Evolutionary conservation across 176 grass and related monocot species (phyloP).

Genomic region (Triticum aestivum): DNA sequence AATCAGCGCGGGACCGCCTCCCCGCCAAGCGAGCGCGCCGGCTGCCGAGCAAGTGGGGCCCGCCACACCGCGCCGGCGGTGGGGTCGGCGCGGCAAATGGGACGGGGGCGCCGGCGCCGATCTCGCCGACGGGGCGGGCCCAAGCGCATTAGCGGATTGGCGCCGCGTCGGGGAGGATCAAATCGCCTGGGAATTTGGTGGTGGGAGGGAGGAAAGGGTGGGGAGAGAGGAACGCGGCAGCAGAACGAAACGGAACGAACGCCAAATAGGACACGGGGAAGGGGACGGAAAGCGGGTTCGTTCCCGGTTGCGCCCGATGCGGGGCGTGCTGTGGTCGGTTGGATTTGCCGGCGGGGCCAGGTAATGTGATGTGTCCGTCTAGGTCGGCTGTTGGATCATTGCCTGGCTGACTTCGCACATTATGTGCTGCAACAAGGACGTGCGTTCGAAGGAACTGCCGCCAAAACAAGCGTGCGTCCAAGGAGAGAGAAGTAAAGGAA

Average conservation of each 20-base stretch:
- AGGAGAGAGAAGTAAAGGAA: too few species aligned
- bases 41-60: not conserved
- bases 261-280: not conserved
- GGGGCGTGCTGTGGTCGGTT: too few species aligned
- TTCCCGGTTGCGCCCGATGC: not conserved
- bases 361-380: not conserved
- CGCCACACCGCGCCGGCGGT: not conserved
- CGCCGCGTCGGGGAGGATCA: not conserved
- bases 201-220: not conserved
- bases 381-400: not conserved
- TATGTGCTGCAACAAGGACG: too few species aligned
- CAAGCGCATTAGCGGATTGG: not conserved
- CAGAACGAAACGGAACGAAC: conserved; percentile 8
- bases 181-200: not conserved
- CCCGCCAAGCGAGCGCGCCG: not conserved
- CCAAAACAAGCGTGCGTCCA: too few species aligned
- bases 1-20: not conserved
- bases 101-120: not conserved
- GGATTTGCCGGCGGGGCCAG: conserved; percentile 21
- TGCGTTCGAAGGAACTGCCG: too few species aligned
- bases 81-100: not conserved
- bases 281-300: not conserved
- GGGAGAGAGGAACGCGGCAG: conserved; percentile 4
- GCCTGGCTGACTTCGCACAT: not conserved
- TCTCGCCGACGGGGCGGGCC: not conserved